Evolutionary conservation across 129 eudicot species (phyloP).

Genomic region (Tanacetum coccineum): DNA sequence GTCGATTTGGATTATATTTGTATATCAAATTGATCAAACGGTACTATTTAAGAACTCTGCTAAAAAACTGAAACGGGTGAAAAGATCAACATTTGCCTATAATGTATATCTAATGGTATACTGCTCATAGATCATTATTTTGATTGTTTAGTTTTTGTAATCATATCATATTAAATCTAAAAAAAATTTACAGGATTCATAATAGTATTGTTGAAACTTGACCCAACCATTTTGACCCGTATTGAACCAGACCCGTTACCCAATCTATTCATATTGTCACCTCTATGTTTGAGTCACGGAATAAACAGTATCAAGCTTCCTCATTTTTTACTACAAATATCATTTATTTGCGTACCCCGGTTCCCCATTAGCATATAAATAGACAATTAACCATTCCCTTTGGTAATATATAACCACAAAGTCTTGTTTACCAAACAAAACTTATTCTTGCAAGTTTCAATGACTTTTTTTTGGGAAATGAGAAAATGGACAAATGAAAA

Average conservation of each 20-base stretch:
- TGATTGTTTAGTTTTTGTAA: neutral
- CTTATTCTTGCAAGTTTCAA: slow-evolving; percentile 3
- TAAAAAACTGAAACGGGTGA: neutral
- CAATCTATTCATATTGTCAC: slow-evolving; percentile 3
- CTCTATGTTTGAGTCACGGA: slow-evolving; percentile 7
- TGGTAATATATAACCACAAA: neutral
- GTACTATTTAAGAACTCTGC: neutral
- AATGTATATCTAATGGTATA: too few species aligned
- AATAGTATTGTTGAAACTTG: neutral
- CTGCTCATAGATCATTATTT: neutral
- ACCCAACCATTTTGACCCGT: neutral
- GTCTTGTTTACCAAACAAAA: slow-evolving; percentile 1
- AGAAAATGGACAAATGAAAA: slow-evolving; percentile 39
- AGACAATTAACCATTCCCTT: too few species aligned
- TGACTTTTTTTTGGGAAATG: slow-evolving; percentile 27
- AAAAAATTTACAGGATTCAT: neutral
- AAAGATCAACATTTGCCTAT: neutral
- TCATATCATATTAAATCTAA: neutral
- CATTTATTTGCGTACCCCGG: neutral
- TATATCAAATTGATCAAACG: neutral
- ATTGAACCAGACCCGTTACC: neutral
- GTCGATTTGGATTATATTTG: neutral
- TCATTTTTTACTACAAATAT: slow-evolving; percentile 7
- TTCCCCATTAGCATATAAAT: neutral
- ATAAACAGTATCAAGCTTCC: slow-evolving; percentile 4